These are phyloP conservation scores for Vitis rupestris DNA, from an alignment of 164 flowering plant species.

Conservation along the genomic window DNA sequence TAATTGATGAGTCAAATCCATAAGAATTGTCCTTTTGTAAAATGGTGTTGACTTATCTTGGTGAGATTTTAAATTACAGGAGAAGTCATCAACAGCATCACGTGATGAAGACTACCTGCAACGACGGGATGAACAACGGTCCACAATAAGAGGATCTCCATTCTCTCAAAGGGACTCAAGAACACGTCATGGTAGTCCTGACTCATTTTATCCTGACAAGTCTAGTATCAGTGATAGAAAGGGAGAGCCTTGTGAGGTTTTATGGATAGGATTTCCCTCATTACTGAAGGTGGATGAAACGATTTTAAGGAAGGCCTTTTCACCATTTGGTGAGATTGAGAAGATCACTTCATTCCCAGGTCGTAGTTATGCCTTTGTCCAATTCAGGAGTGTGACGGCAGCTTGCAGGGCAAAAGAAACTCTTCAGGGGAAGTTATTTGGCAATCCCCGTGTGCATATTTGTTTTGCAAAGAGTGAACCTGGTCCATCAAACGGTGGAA, in stretches of 20 bases:
- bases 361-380: constrained; percentile 91
- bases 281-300: constrained; percentile 73
- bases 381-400: constrained; percentile 54
- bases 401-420: constrained; percentile 90
- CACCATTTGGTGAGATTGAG: constrained; percentile 91
- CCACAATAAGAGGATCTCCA: constrained; percentile 38
- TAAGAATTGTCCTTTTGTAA: too few species aligned
- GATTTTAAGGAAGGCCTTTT: constrained; percentile 63
- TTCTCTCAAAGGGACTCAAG: constrained; percentile 55
- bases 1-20: constrained; percentile 6
- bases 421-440: constrained; percentile 91
- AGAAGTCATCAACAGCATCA: constrained; percentile 50
- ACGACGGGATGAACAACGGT: constrained; percentile 45
- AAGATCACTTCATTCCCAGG: constrained; percentile 87
- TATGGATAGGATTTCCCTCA: constrained; percentile 93
- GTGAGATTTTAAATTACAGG: constrained; percentile 55
- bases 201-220: constrained; percentile 40
- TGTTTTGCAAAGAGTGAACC: constrained; percentile 79
- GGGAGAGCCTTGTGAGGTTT: constrained; percentile 83
- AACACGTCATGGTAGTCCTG: constrained; percentile 48
- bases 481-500: constrained; percentile 48
- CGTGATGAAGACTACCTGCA: constrained; percentile 49
- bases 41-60: background rate
- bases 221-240: constrained; percentile 52
- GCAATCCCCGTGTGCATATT: constrained; percentile 88